A percentile compares a stretch with the other conserved stretches of the same genome.
Conservation (phyloP, 768 basidiomycete genomes). For the Pleurotus eryngii region DNA sequence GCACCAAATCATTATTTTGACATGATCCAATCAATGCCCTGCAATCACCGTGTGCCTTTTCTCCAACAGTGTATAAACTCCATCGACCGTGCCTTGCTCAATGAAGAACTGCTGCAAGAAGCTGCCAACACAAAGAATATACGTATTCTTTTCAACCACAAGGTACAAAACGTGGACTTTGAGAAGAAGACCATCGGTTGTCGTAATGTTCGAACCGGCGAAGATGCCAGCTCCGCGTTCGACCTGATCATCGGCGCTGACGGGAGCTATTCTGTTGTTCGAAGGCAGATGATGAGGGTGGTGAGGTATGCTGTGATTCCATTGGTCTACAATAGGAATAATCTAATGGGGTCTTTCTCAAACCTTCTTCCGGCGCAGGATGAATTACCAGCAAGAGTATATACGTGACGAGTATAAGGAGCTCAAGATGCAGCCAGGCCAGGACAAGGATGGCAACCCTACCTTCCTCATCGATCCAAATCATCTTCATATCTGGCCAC, state of each 20-base stretch:
- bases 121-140: conserved; percentile 62
- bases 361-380: conserved; percentile 46
- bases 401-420: conserved; percentile 96
- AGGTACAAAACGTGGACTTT: conserved; percentile 76
- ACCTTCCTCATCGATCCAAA: conserved; percentile 87
- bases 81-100: conserved; percentile 84
- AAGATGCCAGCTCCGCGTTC: conserved; percentile 50
- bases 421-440: conserved; percentile 87
- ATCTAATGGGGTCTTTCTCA: conserved; percentile 19
- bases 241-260: conserved; percentile 90
- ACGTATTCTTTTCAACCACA: conserved; percentile 75
- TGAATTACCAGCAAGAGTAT: conserved; percentile 94
- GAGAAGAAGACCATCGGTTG: conserved; percentile 54
- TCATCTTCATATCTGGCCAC: conserved; percentile 99
- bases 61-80: conserved; percentile 83
- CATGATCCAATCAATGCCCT: conserved; percentile 10
- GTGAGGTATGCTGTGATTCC: conserved; percentile 60
- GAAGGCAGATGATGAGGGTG: conserved; percentile 93
- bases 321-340: conserved; percentile 7
- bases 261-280: conserved; percentile 88
- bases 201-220: conserved; percentile 40
- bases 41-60: conserved; percentile 19
- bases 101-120: conserved; percentile 80
- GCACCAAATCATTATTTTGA: background rate
- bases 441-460: conserved; percentile 54